Base-by-base conservation (phyloP, 1,284 basidiomycete species). In the Heterobasidion irregulare region DNA sequence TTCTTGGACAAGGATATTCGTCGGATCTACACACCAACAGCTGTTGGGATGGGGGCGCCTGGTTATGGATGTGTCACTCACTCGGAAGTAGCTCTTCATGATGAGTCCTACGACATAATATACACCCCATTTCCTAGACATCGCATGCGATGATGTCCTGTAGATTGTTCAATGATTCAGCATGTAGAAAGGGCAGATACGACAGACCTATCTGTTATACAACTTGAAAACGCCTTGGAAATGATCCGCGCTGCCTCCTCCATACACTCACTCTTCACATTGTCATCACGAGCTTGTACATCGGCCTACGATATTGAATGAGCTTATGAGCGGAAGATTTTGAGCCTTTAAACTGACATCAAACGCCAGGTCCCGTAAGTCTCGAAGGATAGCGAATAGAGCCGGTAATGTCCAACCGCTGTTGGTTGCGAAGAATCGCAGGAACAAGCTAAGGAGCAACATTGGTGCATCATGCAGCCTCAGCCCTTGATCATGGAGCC, bases 41-140 rank as follows among this genome's bases (percentile, higher is more conserved):
- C 43, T 16, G 57, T 33, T 53, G 32, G 15, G 48, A 2, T 51
- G 47, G 18, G 45, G 35, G 48, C 38, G 38, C n/a, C 5, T 41
- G 10, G n/a, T 16, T 19, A 38, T 50, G 45, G 33, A 43, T 47
- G 12, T 41, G 43, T 47, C 54, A 73, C 84, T 63, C 70, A 87
- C 94, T 65, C 87, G 85, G 76, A 98, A 98, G 72, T 99, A 99
- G 52, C 86, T 92, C 68, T 98, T 97, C 70, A 99, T 77, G 43
- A 94, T 85, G 57, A 97, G 74, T 7, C 89, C 89, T 0, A 95
- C 94, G n/a, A 97, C 82, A 64, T 94, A 92, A 71, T 98, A 99
- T 0, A 94, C 84, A 2, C 95, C 96, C 85, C 86, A 94, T 71
- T 94, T 92, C 53, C 92, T 77, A n/a, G 91, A 93, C 66, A 89